These are phyloP conservation scores for Hypoxylon perforatum DNA, from an alignment of 495 filamentous ascomycete species.

Conservation along the genomic window DNA sequence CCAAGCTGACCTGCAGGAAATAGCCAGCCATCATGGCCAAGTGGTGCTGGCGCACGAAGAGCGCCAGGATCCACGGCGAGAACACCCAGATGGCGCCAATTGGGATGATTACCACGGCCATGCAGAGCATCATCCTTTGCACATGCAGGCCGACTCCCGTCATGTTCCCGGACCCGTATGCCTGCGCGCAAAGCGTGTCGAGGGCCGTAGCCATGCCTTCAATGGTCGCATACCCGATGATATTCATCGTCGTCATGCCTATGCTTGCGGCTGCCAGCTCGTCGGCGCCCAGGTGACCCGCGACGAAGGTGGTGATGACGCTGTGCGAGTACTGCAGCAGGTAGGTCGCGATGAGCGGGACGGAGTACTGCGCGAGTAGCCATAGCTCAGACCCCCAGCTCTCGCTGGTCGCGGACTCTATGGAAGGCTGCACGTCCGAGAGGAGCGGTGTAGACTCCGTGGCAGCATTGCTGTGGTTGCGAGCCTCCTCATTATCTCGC, in stretches of 20 bases:
- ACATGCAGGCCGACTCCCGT: conserved; percentile 77
- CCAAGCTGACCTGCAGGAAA: conserved; percentile 73
- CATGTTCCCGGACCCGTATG: conserved; percentile 77
- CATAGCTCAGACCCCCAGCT: conserved; percentile 41
- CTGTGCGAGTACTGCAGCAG: conserved; percentile 80
- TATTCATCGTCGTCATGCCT: conserved; percentile 60
- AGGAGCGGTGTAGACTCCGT: conserved; percentile 26
- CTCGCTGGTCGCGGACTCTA: conserved; percentile 4
- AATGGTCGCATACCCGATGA: conserved; percentile 77
- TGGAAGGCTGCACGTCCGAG: conserved; percentile 10
- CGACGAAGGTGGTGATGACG: conserved; percentile 74
- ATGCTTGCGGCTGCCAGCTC: conserved; percentile 68
- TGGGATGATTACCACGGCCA: conserved; percentile 71
- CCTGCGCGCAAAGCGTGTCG: conserved; percentile 81
- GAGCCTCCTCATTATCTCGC: conserved; percentile 10
- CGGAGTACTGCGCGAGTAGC: conserved; percentile 65
- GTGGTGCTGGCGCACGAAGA: conserved; percentile 73
- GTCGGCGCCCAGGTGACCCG: conserved; percentile 72
- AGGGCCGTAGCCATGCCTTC: conserved; percentile 78
- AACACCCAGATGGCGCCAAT: conserved; percentile 73
- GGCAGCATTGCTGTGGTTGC: not conserved
- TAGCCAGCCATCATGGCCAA: conserved; percentile 69
- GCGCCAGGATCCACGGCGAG: conserved; percentile 67
- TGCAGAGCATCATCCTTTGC: conserved; percentile 76
- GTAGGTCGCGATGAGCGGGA: conserved; percentile 76